These are phyloP conservation scores for Thraustotheca clavata DNA, from an alignment of 352 stramenopile genomes.

Conservation along the genomic window DNA sequence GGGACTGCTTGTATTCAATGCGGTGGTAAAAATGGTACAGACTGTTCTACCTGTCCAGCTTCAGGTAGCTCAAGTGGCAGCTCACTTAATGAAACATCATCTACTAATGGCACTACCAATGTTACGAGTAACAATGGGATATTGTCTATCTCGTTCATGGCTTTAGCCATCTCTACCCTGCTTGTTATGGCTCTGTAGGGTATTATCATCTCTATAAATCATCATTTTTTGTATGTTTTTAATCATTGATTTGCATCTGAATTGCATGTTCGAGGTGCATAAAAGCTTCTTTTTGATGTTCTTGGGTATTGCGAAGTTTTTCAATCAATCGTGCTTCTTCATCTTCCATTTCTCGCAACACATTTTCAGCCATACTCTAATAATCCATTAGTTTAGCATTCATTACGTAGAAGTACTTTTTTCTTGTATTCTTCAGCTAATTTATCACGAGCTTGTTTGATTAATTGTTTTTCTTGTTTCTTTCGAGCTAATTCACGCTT, in stretches of 20 bases:
- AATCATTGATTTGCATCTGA: conserved; percentile 22
- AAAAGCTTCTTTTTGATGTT: conserved; percentile 51
- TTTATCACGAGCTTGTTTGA: conserved; percentile 37
- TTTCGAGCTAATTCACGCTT: conserved; percentile 38
- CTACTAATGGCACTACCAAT: not conserved
- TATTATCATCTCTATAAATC: not conserved
- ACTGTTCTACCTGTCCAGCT: conserved; percentile 5
- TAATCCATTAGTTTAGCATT: not conserved
- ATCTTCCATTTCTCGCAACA: conserved; percentile 55
- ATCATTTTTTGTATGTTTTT: not conserved
- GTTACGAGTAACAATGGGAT: not conserved
- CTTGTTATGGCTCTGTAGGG: not conserved
- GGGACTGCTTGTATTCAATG: not conserved
- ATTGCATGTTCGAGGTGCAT: conserved; percentile 61
- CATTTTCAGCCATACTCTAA: conserved; percentile 36
- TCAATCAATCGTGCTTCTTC: conserved; percentile 57
- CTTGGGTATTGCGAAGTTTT: conserved; percentile 48
- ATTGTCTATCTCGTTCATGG: not conserved
- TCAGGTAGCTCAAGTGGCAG: not conserved
- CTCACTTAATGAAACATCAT: not conserved
- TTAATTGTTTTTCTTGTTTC: conserved; percentile 41
- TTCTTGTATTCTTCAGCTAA: conserved; percentile 48
- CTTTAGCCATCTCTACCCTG: not conserved
- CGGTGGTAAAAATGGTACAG: not conserved
- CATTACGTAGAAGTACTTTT: conserved; percentile 16